phyloP scores from a whole-genome alignment of 2,329 filamentous ascomycete genomes.

The Trichoderma guizhouense region DNA sequence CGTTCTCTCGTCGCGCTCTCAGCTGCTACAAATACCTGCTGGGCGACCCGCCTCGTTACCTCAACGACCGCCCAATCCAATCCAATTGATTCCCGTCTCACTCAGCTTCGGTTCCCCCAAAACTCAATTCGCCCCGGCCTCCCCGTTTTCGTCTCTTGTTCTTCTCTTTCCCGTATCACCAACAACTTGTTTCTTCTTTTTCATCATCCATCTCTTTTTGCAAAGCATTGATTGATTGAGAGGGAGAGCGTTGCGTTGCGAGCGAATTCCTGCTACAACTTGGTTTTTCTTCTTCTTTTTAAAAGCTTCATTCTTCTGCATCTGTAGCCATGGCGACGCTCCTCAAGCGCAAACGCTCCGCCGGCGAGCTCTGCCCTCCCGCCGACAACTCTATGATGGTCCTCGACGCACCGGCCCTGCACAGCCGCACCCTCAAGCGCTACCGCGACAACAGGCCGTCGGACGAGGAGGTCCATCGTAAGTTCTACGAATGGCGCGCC shows the following conservation, averaged over 20 bases:
- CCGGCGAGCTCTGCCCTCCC: constrained; percentile 52
- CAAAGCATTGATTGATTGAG: not conserved
- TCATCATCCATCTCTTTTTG: not conserved
- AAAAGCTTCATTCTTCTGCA: too few species aligned
- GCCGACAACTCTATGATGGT: constrained; percentile 33
- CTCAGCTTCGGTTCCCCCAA: not conserved
- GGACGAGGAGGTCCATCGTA: constrained; percentile 54
- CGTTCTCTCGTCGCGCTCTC: not conserved
- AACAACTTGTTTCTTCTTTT: not conserved
- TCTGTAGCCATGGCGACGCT: constrained; percentile 38
- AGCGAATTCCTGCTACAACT: not conserved
- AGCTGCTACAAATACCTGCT: constrained; percentile 6
- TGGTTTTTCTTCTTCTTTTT: not conserved
- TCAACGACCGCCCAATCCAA: constrained; percentile 9
- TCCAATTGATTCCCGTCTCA: not conserved
- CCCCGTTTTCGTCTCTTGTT: not conserved
- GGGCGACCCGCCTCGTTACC: constrained; percentile 1
- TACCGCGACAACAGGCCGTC: constrained; percentile 57
- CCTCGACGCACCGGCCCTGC: constrained; percentile 38
- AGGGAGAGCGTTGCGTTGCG: not conserved
- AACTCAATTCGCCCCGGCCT: constrained; percentile 10
- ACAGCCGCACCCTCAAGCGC: constrained; percentile 59
- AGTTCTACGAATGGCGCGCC: constrained; percentile 30
- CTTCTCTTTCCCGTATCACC: not conserved
- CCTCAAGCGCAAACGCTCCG: constrained; percentile 63